A percentile compares a stretch with the other conserved stretches of the same genome.
These are phyloP conservation scores for Monosporozyma yasuniensis DNA, from an alignment of 805 yeast genomes.

Conservation along the genomic window DNA sequence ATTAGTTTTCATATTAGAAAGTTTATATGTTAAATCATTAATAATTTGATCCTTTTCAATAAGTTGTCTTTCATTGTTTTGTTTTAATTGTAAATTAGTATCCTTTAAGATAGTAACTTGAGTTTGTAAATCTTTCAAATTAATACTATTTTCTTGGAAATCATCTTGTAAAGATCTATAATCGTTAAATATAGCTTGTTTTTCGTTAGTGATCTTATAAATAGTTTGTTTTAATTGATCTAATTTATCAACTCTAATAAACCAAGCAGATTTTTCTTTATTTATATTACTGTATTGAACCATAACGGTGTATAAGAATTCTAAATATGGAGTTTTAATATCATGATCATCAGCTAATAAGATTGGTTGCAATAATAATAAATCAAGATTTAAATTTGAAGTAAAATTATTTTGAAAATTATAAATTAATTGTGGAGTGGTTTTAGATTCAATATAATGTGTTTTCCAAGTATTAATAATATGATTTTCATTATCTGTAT, in stretches of 20 bases:
- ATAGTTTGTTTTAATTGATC: neutral
- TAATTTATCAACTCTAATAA: constrained; percentile 12
- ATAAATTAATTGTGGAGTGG: constrained; percentile 54
- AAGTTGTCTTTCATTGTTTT: neutral
- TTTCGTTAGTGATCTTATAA: neutral
- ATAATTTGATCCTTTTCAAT: neutral
- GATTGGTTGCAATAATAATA: constrained; percentile 75
- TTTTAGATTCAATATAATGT: constrained; percentile 28
- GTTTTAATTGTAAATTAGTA: neutral
- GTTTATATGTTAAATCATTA: neutral
- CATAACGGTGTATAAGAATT: constrained; percentile 70
- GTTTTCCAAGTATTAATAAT: constrained; percentile 45
- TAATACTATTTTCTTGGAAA: neutral
- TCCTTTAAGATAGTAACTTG: neutral
- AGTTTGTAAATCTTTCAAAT: neutral
- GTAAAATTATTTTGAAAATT: constrained; percentile 48
- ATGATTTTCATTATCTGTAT: constrained; percentile 50
- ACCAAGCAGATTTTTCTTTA: constrained; percentile 28
- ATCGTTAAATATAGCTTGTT: constrained; percentile 1
- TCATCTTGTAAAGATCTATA: neutral
- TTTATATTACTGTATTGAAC: constrained; percentile 51
- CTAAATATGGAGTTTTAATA: constrained; percentile 81
- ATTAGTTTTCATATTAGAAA: neutral
- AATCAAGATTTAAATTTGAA: constrained; percentile 47
- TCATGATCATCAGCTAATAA: constrained; percentile 77